A percentile compares a stretch with the other conserved stretches of the same genome.
Conservation (phyloP, 2,329 filamentous ascomycete species). For the Hansfordia pulvinata region DNA sequence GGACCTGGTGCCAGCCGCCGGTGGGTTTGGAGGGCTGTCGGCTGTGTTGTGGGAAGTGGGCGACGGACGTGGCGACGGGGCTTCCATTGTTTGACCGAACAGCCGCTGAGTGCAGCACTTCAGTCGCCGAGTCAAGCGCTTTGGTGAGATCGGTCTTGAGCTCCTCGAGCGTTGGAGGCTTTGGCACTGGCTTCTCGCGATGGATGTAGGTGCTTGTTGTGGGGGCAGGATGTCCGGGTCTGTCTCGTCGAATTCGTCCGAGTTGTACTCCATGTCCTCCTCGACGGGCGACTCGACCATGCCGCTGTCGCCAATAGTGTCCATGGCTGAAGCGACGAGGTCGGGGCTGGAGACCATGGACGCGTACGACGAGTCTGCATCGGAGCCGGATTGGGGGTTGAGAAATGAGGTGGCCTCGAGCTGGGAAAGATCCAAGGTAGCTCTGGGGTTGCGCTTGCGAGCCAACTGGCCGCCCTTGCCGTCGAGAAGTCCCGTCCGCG, state of each 20-base stretch:
- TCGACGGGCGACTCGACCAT: slow-evolving; percentile 35
- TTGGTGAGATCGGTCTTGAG: slow-evolving; percentile 51
- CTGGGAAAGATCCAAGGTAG: slow-evolving; percentile 42
- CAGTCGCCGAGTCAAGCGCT: slow-evolving; percentile 22
- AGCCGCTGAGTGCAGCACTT: slow-evolving; percentile 52
- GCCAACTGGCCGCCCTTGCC: slow-evolving; percentile 82
- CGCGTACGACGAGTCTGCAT: slow-evolving; percentile 45
- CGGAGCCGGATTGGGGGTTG: slow-evolving; percentile 27
- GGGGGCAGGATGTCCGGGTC: slow-evolving; percentile 80
- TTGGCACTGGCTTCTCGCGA: slow-evolving; percentile 67
- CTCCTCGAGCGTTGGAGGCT: slow-evolving; percentile 69
- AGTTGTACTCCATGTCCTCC: slow-evolving; percentile 30
- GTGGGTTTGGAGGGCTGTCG: slow-evolving; percentile 18
- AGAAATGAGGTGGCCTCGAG: slow-evolving; percentile 30
- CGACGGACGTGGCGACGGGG: slow-evolving; percentile 6
- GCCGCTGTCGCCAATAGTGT: slow-evolving; percentile 20
- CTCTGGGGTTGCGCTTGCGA: slow-evolving; percentile 51
- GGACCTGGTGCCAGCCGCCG: slow-evolving; percentile 70
- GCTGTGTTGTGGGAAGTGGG: too few species aligned
- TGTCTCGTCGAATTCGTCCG: slow-evolving; percentile 47
- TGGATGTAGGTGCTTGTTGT: slow-evolving; percentile 93
- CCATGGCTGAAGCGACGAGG: slow-evolving; percentile 17
- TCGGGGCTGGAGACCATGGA: slow-evolving; percentile 48
- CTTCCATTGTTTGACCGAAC: slow-evolving; percentile 5
- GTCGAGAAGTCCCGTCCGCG: slow-evolving; percentile 81